A percentile compares a stretch with the other conserved stretches of the same genome.
phyloP scores from a whole-genome alignment of 805 yeast genomes.

The Saccharomycopsis oosterbeekiorum region DNA sequence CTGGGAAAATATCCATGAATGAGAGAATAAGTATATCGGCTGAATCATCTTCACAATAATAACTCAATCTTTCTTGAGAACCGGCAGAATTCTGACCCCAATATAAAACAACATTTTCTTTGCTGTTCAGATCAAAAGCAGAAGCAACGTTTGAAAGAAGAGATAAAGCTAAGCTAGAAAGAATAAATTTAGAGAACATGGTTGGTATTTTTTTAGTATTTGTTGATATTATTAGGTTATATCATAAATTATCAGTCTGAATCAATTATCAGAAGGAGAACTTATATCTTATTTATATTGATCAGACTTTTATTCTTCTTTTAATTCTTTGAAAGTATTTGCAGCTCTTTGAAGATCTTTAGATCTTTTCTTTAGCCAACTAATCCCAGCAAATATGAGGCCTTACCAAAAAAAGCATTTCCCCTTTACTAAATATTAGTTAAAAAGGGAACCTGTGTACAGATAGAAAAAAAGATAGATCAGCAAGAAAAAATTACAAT shows the following conservation, averaged over 20 bases:
- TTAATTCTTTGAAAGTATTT: neutral
- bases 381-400: neutral
- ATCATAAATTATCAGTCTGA: neutral
- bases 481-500: too few relatives aligned
- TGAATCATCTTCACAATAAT: slow-evolving; percentile 42
- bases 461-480: neutral
- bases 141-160: neutral
- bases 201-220: neutral
- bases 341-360: neutral
- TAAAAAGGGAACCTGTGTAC: neutral
- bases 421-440: neutral
- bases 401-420: neutral
- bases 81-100: slow-evolving; percentile 59
- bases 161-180: neutral
- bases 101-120: slow-evolving; percentile 46
- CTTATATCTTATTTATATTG: neutral
- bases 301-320: neutral
- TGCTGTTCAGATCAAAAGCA: neutral
- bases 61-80: slow-evolving; percentile 34
- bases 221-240: neutral
- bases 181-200: neutral
- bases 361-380: neutral
- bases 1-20: slow-evolving; percentile 32
- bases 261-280: neutral
- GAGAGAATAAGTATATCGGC: slow-evolving; percentile 33